phyloP scores from a whole-genome alignment of 805 yeast species.

The Saturnispora kantuleensis region DNA sequence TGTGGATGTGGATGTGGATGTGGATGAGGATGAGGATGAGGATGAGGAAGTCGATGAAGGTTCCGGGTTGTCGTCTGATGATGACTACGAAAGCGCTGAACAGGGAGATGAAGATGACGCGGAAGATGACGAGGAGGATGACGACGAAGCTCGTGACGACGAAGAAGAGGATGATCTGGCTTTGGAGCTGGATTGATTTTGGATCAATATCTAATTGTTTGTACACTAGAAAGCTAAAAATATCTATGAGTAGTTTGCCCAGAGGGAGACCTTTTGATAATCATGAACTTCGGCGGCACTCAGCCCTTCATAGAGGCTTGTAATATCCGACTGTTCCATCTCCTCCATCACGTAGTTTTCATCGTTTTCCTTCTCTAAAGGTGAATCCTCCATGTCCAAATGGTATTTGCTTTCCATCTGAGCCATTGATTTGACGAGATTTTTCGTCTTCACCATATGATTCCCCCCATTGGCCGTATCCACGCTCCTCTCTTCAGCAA shows the following conservation, averaged over 20 bases:
- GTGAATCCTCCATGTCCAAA: not conserved
- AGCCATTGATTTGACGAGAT: slow-evolving; percentile 1
- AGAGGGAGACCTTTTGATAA: slow-evolving; percentile 6
- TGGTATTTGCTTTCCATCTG: slow-evolving; percentile 2
- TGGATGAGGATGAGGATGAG: not conserved
- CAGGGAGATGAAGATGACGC: not conserved
- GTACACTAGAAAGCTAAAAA: not conserved
- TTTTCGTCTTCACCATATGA: not conserved
- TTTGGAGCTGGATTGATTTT: not conserved
- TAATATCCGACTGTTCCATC: not conserved
- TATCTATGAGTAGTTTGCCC: slow-evolving; percentile 4
- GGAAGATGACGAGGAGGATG: slow-evolving; percentile 9
- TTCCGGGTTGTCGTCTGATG: slow-evolving; percentile 2
- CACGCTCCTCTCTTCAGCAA: not conserved
- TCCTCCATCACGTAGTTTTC: not conserved
- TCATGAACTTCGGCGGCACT: slow-evolving; percentile 8
- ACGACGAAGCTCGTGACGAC: slow-evolving; percentile 1
- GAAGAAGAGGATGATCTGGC: slow-evolving; percentile 6
- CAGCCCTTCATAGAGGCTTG: slow-evolving; percentile 4
- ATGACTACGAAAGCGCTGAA: slow-evolving; percentile 1
- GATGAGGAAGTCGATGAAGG: slow-evolving; percentile 1
- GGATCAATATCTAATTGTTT: not conserved
- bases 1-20: too few relatives aligned
- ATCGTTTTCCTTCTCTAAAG: not conserved
- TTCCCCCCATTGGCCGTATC: not conserved